Evolutionary conservation across 2,329 filamentous ascomycete species (phyloP), one percentile per base, ranked within the genome.

Genomic region (Hymenoscyphus scutula): DNA sequence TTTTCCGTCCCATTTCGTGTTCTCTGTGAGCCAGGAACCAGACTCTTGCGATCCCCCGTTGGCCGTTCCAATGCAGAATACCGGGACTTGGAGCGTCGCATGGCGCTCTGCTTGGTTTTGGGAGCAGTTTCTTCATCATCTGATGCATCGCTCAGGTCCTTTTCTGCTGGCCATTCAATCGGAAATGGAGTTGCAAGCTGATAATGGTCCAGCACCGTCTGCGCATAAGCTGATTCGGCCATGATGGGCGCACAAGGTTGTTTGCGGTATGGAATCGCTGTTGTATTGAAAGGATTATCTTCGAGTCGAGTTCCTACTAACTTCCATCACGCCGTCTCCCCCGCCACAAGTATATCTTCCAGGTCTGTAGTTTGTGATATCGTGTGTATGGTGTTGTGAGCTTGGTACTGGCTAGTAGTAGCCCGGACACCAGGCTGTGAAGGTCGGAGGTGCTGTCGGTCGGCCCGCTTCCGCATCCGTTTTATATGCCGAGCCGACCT

Each of bases 151-250:
- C 84, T 86, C 61, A 88, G 84, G 68, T 94, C 88, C 74, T 92
- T 88, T 71, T 96, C 90, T 56, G 86, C 81, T 0, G 94, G 94
- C 94, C 94, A 98, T 81, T 91, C 87, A 38, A 85, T 84, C 1
- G 94, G 94, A 75, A 87, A 93, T 23, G 90, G 81, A 15, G 83
- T 90, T 51, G 89, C 83, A 56, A 98, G 84, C 75, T 92, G 90
- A 79, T 98, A 98, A 78, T 96, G 92, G 70, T 92, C 92, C 71
- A 95, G 86, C 60, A 98, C 85, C 54, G 84, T 87, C 65, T 88
- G 82, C 73, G 57, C 57, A 27, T 59, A 59, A 6, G 95, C 89
- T 71, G 88, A 84, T 72, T 95, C 90, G 66, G 86, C 83, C 88
- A 85, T 81, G 60, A 70, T 77, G 68, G 62, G 27, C 34, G 34